Base-by-base conservation (phyloP, 1,139 yeast species). In the Hyphopichia burtonii region DNA sequence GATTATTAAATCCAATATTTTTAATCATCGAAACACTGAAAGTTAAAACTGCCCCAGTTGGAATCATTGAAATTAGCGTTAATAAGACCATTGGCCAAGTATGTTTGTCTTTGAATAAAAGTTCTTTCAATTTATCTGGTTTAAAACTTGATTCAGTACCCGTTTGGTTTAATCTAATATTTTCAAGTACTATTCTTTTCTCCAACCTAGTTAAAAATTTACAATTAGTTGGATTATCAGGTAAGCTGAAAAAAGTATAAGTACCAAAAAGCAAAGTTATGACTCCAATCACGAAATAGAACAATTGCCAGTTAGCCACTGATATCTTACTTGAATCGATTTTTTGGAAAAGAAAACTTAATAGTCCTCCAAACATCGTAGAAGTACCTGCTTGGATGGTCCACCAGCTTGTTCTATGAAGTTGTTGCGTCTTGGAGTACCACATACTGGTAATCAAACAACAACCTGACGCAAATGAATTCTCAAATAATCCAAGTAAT, bases 381-480 rank as follows among this genome's bases (percentile, higher is more conserved):
- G 71, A 71, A 4, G 56, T 42, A 4, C 76, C 76, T 6, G 71
- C 66, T 58, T 68, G 71, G 31, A 65, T 56, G 8, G 71, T 66
- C 65, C 71, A 66, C 27, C 61, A 53, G 20, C 69, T 69, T 51
- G 65, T 67, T 43, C 72, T 53, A 25, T 61, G 55, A 4, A 63
- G 57, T 48, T 68, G 74, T 46, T 68, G 76, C 11, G 58, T 53
- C 41, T 66, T 67, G 16, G 63, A 59, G 52, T 68, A 74, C 63
- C 69, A 74, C 70, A 69, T 65, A 9, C 76, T 67, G 39, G 72
- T 61, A 38, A 72, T 58, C 19, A 71, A 52, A 15, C 71, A 63
- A 41, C 71, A 61, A 11, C 77, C 76, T 2, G 77, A 74, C 8
- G 73, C 75, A 36, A 74, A 71, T 25, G 71, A 65, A 36, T 74